Evolutionary conservation across 108 stramenopile species (phyloP), one percentile per base, ranked within the genome.

Genomic region (Nitzschia sp.): DNA sequence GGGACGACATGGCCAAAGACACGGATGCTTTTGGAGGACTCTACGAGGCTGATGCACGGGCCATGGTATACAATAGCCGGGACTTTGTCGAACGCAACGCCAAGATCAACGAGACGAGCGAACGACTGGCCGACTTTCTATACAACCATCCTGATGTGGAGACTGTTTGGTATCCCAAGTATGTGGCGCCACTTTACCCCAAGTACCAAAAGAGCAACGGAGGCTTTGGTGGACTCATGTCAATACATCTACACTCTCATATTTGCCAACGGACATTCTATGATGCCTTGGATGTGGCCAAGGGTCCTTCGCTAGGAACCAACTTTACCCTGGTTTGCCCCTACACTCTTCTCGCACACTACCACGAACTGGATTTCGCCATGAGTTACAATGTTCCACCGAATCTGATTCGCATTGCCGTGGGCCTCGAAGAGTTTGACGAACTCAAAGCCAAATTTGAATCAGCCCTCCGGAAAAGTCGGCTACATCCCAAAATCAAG

Each of bases 321-420:
- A 89, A 88, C 66, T 92, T 92, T 74, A 86, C 91, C 19, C 59
- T 92, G 45, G 79, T 76, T 6, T 88, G 85, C 61, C 87, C 91
- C 11, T 92, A 92, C 75, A 89, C 87, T 2, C 60, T 92, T 27
- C 59, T 92, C 33, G 91, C 91, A 9, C 91, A 92, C 57, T 92
- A 88, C 55, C 81, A 86, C 57, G 91, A 92, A 64, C 68, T 92
- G 58, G 85, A 85, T 29, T 92, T 85, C 64, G 87, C 90, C 46
- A 64, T 74, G 68, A 59, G 58, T 23, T 85, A 91, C 71, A 71
- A 81, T 34, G 86, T 91, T 19, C 73, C 75, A 25, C 83, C 86
- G 9, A 91, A 84, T 59, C 60, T 91, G 53, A 69, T 91, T 19
- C 82, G 90, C 25, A 68, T 87, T 18, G 59, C 86, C 8, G 82